phyloP scores from a whole-genome alignment of 371 early-diverging fungal genomes.

The Coemansia sp. region DNA sequence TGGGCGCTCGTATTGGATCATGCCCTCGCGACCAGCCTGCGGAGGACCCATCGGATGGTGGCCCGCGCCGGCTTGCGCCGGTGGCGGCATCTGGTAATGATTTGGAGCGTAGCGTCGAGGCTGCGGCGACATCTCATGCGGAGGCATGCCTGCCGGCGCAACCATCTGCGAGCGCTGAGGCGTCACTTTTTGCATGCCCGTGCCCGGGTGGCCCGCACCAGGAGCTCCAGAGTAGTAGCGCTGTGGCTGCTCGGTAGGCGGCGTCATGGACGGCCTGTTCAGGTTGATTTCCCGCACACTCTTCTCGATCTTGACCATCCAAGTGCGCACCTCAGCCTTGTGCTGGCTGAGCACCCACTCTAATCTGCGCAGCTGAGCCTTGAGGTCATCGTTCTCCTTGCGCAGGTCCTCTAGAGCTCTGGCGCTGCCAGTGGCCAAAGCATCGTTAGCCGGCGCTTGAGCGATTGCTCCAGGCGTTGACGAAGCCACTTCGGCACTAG shows the following conservation, averaged over 20 bases:
- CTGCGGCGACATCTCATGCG: slow-evolving; percentile 4
- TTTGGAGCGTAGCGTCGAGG: slow-evolving; percentile 3
- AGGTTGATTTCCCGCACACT: slow-evolving; percentile 7
- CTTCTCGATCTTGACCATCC: slow-evolving; percentile 41
- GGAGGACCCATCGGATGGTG: neutral
- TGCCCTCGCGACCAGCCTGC: neutral
- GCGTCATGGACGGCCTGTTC: neutral
- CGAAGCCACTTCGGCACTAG: neutral
- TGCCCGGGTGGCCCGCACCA: neutral
- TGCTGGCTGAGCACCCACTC: slow-evolving; percentile 39
- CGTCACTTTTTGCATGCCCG: no score
- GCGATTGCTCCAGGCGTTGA: neutral
- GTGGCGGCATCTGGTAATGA: neutral
- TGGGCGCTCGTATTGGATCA: slow-evolving; percentile 4
- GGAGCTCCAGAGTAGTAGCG: neutral
- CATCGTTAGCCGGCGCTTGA: neutral
- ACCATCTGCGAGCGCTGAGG: neutral
- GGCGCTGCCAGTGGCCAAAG: neutral
- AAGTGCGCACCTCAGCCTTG: slow-evolving; percentile 29
- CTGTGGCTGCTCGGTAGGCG: slow-evolving; percentile 4
- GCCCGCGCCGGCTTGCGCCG: neutral
- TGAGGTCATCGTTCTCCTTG: slow-evolving; percentile 39
- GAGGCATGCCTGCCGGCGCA: neutral
- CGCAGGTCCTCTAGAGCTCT: slow-evolving; percentile 26
- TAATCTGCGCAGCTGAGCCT: slow-evolving; percentile 26